Percentiles rank a stretch among this genome's conserved stretches.
phyloP scores from a whole-genome alignment of 805 yeast species.

The Spathaspora girioi region DNA sequence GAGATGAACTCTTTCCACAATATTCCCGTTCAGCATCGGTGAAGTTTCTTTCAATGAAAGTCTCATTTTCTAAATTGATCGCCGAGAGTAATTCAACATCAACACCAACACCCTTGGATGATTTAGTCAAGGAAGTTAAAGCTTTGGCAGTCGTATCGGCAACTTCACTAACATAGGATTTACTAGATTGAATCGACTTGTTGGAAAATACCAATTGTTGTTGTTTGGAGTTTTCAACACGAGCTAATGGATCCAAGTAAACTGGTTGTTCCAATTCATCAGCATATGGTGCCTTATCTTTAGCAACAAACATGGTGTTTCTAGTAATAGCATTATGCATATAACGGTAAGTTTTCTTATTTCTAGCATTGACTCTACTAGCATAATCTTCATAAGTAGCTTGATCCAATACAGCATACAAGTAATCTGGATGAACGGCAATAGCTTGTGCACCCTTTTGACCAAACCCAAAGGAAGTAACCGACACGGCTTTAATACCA shows the following conservation, averaged over 20 bases:
- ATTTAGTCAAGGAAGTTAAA: conserved; percentile 52
- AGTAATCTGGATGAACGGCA: conserved; percentile 88
- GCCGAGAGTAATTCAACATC: conserved; percentile 89
- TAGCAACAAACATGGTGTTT: conserved; percentile 88
- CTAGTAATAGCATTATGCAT: conserved; percentile 92
- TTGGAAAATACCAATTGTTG: conserved; percentile 45
- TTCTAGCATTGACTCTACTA: conserved; percentile 69
- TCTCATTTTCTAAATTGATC: conserved; percentile 81
- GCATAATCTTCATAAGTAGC: conserved; percentile 68
- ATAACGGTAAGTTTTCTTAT: conserved; percentile 88
- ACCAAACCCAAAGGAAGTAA: conserved; percentile 98
- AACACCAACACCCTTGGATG: conserved; percentile 82
- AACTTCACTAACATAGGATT: conserved; percentile 41
- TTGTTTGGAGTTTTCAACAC: conserved; percentile 48
- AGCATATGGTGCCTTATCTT: conserved; percentile 89
- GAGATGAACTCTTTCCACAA: conserved; percentile 69
- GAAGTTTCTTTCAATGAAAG: conserved; percentile 90
- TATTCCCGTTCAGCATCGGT: conserved; percentile 76
- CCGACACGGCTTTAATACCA: conserved; percentile 95
- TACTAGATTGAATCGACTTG: conserved; percentile 47
- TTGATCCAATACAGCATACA: conserved; percentile 77
- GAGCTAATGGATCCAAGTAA: conserved; percentile 93
- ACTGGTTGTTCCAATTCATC: conserved; percentile 86
- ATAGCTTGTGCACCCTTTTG: conserved; percentile 98
- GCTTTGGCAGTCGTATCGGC: conserved; percentile 63